Evolutionary conservation across 371 early-diverging fungal genomes (phyloP).

Genomic region (Mucor lusitanicus): DNA sequence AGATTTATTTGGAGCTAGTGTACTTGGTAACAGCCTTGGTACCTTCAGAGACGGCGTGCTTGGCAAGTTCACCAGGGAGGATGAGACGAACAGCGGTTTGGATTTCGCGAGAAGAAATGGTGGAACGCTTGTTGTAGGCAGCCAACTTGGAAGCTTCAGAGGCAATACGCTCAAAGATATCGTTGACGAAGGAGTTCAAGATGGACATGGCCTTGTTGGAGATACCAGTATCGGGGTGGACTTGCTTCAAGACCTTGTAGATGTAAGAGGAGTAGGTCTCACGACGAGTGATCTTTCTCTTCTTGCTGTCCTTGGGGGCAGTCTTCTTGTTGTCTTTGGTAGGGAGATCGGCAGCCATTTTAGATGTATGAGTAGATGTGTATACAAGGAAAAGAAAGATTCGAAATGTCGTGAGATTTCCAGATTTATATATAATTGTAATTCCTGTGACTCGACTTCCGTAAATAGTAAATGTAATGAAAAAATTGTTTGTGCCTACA

Average conservation of each 20-base stretch:
- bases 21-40: constrained; percentile 98
- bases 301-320: constrained; percentile 58
- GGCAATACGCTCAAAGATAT: constrained; percentile 95
- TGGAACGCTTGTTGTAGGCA: constrained; percentile 90
- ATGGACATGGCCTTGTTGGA: constrained; percentile 99
- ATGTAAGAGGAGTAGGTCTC: constrained; percentile 96
- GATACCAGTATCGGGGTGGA: constrained; percentile 97
- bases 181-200: constrained; percentile 97
- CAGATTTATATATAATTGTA: not conserved
- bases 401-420: not conserved
- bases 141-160: constrained; percentile 92
- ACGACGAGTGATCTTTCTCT: constrained; percentile 68
- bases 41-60: constrained; percentile 98
- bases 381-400: constrained; percentile 15
- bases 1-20: constrained; percentile 72
- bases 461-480: not conserved
- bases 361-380: not conserved
- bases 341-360: constrained; percentile 46
- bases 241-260: constrained; percentile 97
- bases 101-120: constrained; percentile 95
- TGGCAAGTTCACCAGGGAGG: constrained; percentile 95
- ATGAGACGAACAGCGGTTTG: constrained; percentile 94
- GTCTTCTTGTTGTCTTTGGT: constrained; percentile 5
- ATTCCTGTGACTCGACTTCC: not conserved
- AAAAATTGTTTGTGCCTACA: not conserved